Evolutionary conservation across 805 yeast species (phyloP), one percentile per base, ranked within the genome.

Genomic region (Maudiozyma pseudohumilis): DNA sequence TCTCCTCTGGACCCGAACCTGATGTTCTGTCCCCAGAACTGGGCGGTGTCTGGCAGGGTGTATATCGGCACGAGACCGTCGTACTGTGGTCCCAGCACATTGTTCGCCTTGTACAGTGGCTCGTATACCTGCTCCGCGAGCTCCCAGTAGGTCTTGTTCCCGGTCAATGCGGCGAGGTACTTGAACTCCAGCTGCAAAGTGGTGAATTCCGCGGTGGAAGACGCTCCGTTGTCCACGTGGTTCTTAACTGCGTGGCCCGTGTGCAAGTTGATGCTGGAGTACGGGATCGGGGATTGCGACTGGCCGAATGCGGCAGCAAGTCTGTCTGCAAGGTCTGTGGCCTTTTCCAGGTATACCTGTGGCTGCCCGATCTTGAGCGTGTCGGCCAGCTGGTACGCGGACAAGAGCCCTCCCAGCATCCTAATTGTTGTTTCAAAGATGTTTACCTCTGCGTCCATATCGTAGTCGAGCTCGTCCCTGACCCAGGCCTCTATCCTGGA

Each of bases 401-500:
- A 80, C 34, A 88, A 62, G n/a, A 88, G 65, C 0, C 96, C 96
- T 31, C 96, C 96, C 19, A 88, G 64, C 94, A 88, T 85, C 55
- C 96, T 70, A 45, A 85, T 87, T 5, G 96, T 85, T n/a, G 96
- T 86, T 56, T 87, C 96, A 60, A 88, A 88, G 5, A 86, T 78
- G 53, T 80, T 86, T 29, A 85, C 92, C 25, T 72, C 72, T 43
- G 77, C 74, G 54, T 85, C 82, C 47, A 83, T 74, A 48, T 77
- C 74, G 54, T 84, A 87, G 37, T 67, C 68, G 45, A 88, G 65
- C 35, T 75, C 85, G 39, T 77, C 63, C 34, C 70, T 68, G 34
- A 88, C 80, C 95, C 95, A 88, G 5, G 72, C 55, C 42, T 75
- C 71, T 5, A 94, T 88, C 21, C 72, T 68, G 26, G 56, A 59